A percentile compares a stretch with the other conserved stretches of the same genome.
These are phyloP conservation scores for Camelina laxa DNA, from an alignment of 345 rosid genomes.

Conservation along the genomic window DNA sequence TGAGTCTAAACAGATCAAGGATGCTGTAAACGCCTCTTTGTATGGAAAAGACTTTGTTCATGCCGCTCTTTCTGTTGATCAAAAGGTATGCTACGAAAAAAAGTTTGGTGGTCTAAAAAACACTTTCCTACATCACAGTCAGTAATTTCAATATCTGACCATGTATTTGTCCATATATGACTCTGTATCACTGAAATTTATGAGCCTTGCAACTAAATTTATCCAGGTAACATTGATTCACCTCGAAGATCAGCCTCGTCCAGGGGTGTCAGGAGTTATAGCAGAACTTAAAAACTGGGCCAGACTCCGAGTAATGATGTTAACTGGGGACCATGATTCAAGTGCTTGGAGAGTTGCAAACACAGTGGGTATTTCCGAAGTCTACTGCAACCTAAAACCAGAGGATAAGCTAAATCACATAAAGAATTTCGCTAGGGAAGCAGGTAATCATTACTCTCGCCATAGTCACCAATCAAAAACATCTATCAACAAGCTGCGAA, in stretches of 20 bases:
- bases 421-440: constrained; percentile 72
- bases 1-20: constrained; percentile 72
- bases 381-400: constrained; percentile 83
- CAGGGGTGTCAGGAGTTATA: constrained; percentile 78
- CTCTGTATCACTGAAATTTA: constrained; percentile 29
- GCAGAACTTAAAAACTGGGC: constrained; percentile 66
- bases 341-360: constrained; percentile 97
- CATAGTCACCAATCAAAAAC: background rate
- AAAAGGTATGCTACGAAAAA: constrained; percentile 59
- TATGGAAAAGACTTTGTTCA: constrained; percentile 85
- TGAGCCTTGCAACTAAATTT: constrained; percentile 30
- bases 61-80: constrained; percentile 90
- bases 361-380: constrained; percentile 83
- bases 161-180: constrained; percentile 15
- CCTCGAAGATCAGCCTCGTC: constrained; percentile 93
- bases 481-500: background rate
- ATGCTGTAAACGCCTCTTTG: constrained; percentile 79
- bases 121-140: constrained; percentile 1
- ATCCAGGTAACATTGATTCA: constrained; percentile 88
- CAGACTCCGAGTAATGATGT: constrained; percentile 78
- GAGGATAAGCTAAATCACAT: constrained; percentile 90
- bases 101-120: constrained; percentile 16
- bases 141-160: background rate
- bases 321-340: constrained; percentile 92
- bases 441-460: constrained; percentile 52